Evolutionary conservation across 2,329 filamentous ascomycete species (phyloP).

Genomic region (Tolypocladium sp.): DNA sequence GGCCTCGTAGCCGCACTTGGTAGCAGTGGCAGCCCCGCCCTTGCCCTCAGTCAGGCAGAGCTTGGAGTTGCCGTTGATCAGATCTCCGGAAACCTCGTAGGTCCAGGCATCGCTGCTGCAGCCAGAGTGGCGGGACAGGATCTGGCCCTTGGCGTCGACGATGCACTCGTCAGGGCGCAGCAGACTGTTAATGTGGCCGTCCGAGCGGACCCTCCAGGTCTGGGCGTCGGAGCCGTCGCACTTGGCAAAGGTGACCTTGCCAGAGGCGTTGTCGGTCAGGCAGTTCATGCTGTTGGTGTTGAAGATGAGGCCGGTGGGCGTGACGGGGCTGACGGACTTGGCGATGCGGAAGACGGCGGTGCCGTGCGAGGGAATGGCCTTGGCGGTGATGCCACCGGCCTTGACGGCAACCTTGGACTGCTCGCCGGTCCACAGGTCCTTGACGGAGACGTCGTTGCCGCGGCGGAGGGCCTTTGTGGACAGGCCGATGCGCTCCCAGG

Average conservation of each 20-base stretch:
- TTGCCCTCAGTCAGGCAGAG: constrained; percentile 29
- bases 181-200: constrained; percentile 27
- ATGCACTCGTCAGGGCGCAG: constrained; percentile 23
- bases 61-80: constrained; percentile 22
- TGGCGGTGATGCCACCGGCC: constrained; percentile 10
- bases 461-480: constrained; percentile 13
- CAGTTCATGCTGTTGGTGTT: constrained; percentile 35
- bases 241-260: constrained; percentile 19
- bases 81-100: constrained; percentile 32
- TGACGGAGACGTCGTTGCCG: constrained; percentile 18
- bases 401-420: constrained; percentile 10
- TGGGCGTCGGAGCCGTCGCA: constrained; percentile 30
- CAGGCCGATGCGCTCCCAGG: constrained; percentile 26
- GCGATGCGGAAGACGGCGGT: constrained; percentile 33
- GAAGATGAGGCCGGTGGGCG: constrained; percentile 39
- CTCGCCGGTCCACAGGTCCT: constrained; percentile 33
- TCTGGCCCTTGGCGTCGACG: constrained; percentile 10
- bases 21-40: constrained; percentile 13
- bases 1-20: constrained; percentile 23
- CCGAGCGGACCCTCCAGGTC: constrained; percentile 27
- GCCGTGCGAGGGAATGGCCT: constrained; percentile 25
- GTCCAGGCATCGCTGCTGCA: constrained; percentile 27
- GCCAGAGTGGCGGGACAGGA: constrained; percentile 6
- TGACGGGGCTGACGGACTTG: constrained; percentile 13
- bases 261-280: constrained; percentile 22